Evolutionary conservation across 352 stramenopile genomes (phyloP).

Genomic region (Globisporangium middletonii): DNA sequence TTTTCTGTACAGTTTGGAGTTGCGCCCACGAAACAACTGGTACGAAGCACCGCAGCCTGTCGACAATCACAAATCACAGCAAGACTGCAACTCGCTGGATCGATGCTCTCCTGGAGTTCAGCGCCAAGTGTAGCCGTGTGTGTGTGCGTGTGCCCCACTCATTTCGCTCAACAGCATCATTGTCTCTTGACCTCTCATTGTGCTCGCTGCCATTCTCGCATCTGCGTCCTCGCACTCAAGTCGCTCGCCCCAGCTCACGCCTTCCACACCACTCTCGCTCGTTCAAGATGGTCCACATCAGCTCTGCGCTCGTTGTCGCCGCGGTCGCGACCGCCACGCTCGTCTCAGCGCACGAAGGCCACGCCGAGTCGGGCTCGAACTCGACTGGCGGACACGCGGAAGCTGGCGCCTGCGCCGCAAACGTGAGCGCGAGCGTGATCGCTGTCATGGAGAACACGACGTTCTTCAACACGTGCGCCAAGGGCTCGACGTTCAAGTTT

Average conservation of each 20-base stretch:
- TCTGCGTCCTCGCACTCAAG: background rate
- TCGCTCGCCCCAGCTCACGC: conserved; percentile 4
- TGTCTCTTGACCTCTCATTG: background rate
- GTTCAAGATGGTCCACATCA: conserved; percentile 13
- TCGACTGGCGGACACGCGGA: background rate
- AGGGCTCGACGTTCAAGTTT: conserved; percentile 41
- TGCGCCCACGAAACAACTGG: too few species aligned
- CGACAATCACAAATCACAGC: too few species aligned
- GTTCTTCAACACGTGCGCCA: conserved; percentile 46
- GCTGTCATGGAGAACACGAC: conserved; percentile 37
- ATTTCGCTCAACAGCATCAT: too few species aligned
- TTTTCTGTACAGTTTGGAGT: too few species aligned
- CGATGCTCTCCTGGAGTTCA: too few species aligned
- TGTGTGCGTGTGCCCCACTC: too few species aligned
- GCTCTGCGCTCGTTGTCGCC: conserved; percentile 16
- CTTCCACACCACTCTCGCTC: conserved; percentile 1
- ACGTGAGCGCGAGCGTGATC: conserved; percentile 28
- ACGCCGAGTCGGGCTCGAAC: conserved; percentile 2
- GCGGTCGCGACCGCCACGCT: conserved; percentile 11
- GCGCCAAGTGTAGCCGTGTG: too few species aligned
- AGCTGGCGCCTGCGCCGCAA: conserved; percentile 20
- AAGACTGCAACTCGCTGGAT: too few species aligned
- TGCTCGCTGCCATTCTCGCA: background rate
- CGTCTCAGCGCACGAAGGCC: conserved; percentile 9
- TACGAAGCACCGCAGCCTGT: too few species aligned